Evolutionary conservation across 1,139 yeast species (phyloP), one percentile per base, ranked within the genome.

Genomic region (Nakaseomyces delphensis): DNA sequence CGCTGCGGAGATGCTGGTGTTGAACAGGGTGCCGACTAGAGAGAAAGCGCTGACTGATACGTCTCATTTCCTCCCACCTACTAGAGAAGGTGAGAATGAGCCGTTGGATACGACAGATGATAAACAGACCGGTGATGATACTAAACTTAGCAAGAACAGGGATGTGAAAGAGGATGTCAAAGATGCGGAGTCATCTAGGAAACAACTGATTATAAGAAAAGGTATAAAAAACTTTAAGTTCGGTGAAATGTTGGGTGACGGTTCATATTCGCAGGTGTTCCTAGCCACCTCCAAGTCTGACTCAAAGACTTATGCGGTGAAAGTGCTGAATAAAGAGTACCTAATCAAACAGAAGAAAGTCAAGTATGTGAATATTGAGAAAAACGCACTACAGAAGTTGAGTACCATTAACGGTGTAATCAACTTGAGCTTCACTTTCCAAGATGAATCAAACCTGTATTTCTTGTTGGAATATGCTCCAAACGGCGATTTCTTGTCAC

Each of bases 381-480:
- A 81, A 55, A 75, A 78, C 41, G 79, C 89, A 0, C 64, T 82
- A 46, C 83, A 81, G 56, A 65, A 85, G 43, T 65, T 82, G 55
- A 84, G 83, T 8, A 73, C 71, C 45, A 75, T 79, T 49, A 73
- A 75, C 47, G 89, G 89, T 1, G 76, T 82, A 3, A 77, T 82
- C 18, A 83, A 79, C 56, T 63, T 82, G 43, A 80, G 74, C 60
- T 81, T 77, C 60, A 81, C 91, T 0, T 82, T 82, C 55, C 93
- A 82, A 60, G 89, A 82, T 55, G 83, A 78, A 45, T 64, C 72
- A 37, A 75, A 78, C 50, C 64, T 82, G 36, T 82, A 79, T 56
- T 82, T 80, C 60, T 84, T 82, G n/a, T 64, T 82, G 45, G 87
- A 82, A 57, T 81, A 78, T 61, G 91, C 89, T 1, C 78, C 83